Base-by-base conservation (phyloP, 306 rosid genomes). In the Mimosa pudica region DNA sequence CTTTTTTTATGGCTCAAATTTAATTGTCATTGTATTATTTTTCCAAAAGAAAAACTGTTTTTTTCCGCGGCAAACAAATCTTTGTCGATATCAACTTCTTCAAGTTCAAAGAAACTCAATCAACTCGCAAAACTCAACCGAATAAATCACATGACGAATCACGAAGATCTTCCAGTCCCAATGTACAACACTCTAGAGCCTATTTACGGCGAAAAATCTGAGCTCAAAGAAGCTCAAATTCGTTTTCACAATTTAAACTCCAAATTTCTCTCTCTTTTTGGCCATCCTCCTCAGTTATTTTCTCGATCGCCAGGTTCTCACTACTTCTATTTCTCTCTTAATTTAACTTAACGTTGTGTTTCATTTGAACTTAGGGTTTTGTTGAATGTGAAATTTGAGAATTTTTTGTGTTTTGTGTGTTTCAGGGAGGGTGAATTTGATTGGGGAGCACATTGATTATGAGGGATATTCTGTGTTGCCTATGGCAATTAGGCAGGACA, bases 381-480 rank as follows among this genome's bases (percentile, higher is more conserved):
- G 2, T 51, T 58, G 54, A 32, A 32, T 70, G 74, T 47, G 55
- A 67, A 35, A 47, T 69, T 47, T 70, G 4, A 6, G 20, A 61
- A 0, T 5, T n/a, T n/a, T n/a, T n/a, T 70, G 36, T 44, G 10
- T 45, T 76, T 77, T 71, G 42, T 42, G 83, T 63, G 83, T 63
- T 48, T 36, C 60, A 90, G 97, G 94, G 79, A 92, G 97, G 70
- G 94, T 92, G 87, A 92, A 92, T 84, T 84, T 92, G 92, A 89
- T 92, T 45, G 97, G 97, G 30, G 97, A 92, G 82, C 94, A 92
- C 72, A 89, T 92, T 58, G 97, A 92, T 52, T 89, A 92, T 58
- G 94, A 92, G 77, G 97, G 97, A 0, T 92, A 92, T 83, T 89
- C 97, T 4, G 97, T 92, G 83, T 74, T 92, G 89, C 97, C 97